Conservation (phyloP, 495 filamentous ascomycete genomes). For the Penicillium ucsense region DNA sequence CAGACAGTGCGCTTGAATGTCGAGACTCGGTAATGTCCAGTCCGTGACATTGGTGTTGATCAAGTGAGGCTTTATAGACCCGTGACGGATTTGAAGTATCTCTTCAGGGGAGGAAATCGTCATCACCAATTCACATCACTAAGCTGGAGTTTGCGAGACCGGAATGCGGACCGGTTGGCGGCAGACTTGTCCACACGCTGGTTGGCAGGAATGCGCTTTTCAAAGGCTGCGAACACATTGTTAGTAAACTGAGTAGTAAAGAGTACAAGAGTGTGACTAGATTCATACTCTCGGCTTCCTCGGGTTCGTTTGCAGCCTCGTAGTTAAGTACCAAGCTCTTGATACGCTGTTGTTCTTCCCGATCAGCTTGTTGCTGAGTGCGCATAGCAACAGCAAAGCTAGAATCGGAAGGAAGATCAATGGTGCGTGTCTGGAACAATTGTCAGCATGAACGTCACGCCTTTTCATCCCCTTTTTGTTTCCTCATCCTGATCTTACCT, state of each 20-base stretch:
- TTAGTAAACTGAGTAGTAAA: background rate
- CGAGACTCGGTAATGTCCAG: too few relatives aligned
- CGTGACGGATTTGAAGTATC: too few relatives aligned
- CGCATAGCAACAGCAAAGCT: constrained; percentile 93
- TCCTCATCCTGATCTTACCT: constrained; percentile 42
- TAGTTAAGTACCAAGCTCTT: constrained; percentile 96
- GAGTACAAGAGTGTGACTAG: too few relatives aligned
- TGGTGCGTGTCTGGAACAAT: constrained; percentile 65
- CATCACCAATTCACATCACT: constrained; percentile 95
- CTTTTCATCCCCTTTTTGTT: too few relatives aligned
- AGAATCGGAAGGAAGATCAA: constrained; percentile 90
- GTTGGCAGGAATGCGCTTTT: constrained; percentile 29
- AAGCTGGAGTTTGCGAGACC: constrained; percentile 83
- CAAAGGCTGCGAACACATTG: constrained; percentile 13
- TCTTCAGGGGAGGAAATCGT: background rate
- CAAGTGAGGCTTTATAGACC: too few relatives aligned
- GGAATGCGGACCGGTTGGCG: constrained; percentile 66
- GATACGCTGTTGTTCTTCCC: constrained; percentile 94
- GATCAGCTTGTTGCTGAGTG: constrained; percentile 85
- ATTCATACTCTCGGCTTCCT: constrained; percentile 54
- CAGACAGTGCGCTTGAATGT: too few relatives aligned
- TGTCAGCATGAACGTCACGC: background rate
- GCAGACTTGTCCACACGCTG: constrained; percentile 54
- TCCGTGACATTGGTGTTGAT: too few relatives aligned
- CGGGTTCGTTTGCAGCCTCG: constrained; percentile 72